These are phyloP conservation scores for Hyphodiscus hymeniophilus DNA, from an alignment of 495 filamentous ascomycete genomes.

Conservation along the genomic window DNA sequence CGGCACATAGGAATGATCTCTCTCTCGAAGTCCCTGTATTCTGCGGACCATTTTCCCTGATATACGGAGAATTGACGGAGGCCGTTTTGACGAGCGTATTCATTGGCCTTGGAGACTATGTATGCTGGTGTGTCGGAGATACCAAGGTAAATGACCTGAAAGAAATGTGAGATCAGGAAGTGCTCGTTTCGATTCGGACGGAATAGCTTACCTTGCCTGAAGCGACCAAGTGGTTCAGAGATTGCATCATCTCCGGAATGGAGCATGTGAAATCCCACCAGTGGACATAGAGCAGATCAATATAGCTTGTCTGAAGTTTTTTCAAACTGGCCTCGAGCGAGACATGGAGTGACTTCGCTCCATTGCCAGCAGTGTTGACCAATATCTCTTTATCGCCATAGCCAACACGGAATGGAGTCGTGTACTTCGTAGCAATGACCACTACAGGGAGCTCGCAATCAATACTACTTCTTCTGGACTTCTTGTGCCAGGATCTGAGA, in stretches of 20 bases:
- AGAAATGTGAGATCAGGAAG: no score
- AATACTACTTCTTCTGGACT: no score
- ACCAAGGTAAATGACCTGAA: slow-evolving; percentile 65
- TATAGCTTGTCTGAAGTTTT: slow-evolving; percentile 57
- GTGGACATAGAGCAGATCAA: slow-evolving; percentile 56
- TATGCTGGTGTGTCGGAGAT: slow-evolving; percentile 64
- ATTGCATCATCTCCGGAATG: slow-evolving; percentile 64
- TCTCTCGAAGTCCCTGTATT: slow-evolving; percentile 56
- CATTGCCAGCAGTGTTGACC: slow-evolving; percentile 51
- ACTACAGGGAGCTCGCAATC: no score
- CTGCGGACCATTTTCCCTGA: slow-evolving; percentile 56
- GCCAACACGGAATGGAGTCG: slow-evolving; percentile 33
- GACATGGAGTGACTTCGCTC: slow-evolving; percentile 47
- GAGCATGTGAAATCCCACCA: slow-evolving; percentile 51
- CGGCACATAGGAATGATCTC: slow-evolving; percentile 61
- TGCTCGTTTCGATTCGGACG: no score
- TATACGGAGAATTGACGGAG: slow-evolving; percentile 58
- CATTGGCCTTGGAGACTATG: slow-evolving; percentile 59
- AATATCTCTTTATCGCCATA: slow-evolving; percentile 36
- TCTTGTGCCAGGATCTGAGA: no score
- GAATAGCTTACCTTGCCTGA: no score
- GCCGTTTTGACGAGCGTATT: slow-evolving; percentile 58
- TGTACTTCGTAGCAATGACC: slow-evolving; percentile 69
- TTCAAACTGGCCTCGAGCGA: slow-evolving; percentile 46
- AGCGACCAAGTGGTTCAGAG: slow-evolving; percentile 49